Base-by-base conservation (phyloP, 2,329 filamentous ascomycete genomes). In the Botrytis fragariae region DNA sequence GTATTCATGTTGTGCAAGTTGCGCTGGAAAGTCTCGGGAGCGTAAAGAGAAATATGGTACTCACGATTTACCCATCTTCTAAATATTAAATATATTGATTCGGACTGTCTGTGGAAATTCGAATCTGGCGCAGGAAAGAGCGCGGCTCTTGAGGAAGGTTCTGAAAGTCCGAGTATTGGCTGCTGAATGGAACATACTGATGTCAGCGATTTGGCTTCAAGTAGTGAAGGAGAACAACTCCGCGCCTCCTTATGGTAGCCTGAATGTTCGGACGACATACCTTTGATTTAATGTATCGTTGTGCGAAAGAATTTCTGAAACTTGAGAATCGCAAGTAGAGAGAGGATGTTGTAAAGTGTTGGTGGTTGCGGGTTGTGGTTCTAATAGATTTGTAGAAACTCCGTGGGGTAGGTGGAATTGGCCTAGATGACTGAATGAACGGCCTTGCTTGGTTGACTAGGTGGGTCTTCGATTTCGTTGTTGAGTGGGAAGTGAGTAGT, bases 11-110 rank as follows among this genome's bases (percentile, higher is more conserved):
- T 71, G 60, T 63, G 54, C 60, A 54, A 62, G 44, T 48, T 63
- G 61, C 57, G 48, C 67, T 73, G 42, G 54, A 37, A 69, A 51
- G 51, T 62, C 20, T 51, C 44, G 44, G 51, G 45, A 71, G 48
- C 32, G 60, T 18, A 37, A 45, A 64, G 54, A 48, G 54, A 45
- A 69, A 69, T 42, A 18, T 60, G 64, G 60, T 72, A 65, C 76
- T 57, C 57, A 75, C 68, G 69, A 74, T 74, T 74, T 74, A 61
- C 73, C 73, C 73, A 74, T 74, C 70, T 74, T 74, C n/a, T 51
- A 71, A n/a, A 32, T 72, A 62, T 59, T 69, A 29, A 60, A 65
- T n/a, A 32, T 72, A 70, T 37, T 22, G 60, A 35, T 48, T 37
- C 37, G 20, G 20, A 54, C 12, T 70, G 29, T 12, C 37, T 59